These are phyloP conservation scores for Ustulina deusta DNA, from an alignment of 2,329 filamentous ascomycete genomes.

Conservation along the genomic window DNA sequence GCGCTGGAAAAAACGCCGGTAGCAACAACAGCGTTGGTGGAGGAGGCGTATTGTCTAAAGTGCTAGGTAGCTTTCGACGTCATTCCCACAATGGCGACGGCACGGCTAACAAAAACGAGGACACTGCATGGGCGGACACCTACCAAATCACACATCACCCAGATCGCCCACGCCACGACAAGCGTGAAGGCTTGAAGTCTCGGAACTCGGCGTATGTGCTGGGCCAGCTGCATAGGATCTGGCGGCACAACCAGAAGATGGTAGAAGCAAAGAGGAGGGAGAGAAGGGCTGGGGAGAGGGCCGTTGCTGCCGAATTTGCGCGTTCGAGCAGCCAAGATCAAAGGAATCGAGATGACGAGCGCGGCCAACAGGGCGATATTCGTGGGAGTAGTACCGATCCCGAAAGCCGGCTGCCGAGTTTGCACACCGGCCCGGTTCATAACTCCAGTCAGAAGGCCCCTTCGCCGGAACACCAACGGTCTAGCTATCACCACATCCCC, in stretches of 20 bases:
- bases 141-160: conserved; percentile 36
- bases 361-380: background rate
- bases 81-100: background rate
- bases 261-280: conserved; percentile 25
- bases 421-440: background rate
- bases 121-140: conserved; percentile 21
- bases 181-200: conserved; percentile 6
- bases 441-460: background rate
- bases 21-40: conserved; percentile 11
- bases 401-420: background rate
- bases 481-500: no score
- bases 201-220: conserved; percentile 29
- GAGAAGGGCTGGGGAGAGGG: conserved; percentile 12
- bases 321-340: background rate
- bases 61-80: conserved; percentile 27
- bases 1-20: conserved; percentile 8
- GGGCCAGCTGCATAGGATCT: conserved; percentile 26
- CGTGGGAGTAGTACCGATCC: background rate
- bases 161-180: conserved; percentile 27
- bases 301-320: background rate
- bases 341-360: background rate
- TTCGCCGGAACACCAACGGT: no score
- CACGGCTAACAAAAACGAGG: conserved; percentile 16
- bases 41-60: conserved; percentile 25
- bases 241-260: conserved; percentile 23